Evolutionary conservation across 2,329 filamentous ascomycete genomes (phyloP), one percentile per base, ranked within the genome.

Genomic region (Xylaria sp.): DNA sequence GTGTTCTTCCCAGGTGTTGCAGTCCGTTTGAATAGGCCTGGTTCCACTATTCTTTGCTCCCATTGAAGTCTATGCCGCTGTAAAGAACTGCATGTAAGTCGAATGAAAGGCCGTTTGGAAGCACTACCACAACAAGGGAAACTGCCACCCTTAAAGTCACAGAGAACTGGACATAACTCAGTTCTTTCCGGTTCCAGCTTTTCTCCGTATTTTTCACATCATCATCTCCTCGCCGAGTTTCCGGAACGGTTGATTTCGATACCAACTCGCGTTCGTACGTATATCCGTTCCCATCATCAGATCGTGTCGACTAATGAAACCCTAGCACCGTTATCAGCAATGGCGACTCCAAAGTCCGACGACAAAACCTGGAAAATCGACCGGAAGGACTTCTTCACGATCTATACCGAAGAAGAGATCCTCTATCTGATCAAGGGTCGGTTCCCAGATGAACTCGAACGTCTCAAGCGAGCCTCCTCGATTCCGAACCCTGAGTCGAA

Each of bases 381-480:
- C 11, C 18, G 35, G 10, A 56, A 3, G 19, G 47, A 34, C 4
- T 59, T 59, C 18, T 59, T 59, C 42, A 11, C 18, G 13, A 42
- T 16, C 13, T 19, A 13, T n/a, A 42, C 52, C 19, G 70, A 71
- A 18, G 35, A 62, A 11, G 57, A 66, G 8, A 50, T 72, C 6
- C 63, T 73, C 8, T 52, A 34, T 42, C 64, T 73, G 30, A 59
- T 73, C 19, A 58, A 57, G n/a, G 54, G 58, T 18, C 65, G 64
- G 5, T 74, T 73, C 52, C 42, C 59, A 47, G 57, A 66, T 9
- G 72, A 74, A 60, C 66, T 73, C 9, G 54, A 66, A 10, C 68
- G 70, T 16, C 68, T 74, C 10, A 70, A 69, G 52, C 57, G 59
- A 19, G 73, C 71, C 4, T 69, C 69, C 62, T 58, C 65, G 44